Percentiles rank a stretch among this genome's conserved stretches.
Conservation (phyloP, 2,329 filamentous ascomycete genomes). For the Penicillium sp. region DNA sequence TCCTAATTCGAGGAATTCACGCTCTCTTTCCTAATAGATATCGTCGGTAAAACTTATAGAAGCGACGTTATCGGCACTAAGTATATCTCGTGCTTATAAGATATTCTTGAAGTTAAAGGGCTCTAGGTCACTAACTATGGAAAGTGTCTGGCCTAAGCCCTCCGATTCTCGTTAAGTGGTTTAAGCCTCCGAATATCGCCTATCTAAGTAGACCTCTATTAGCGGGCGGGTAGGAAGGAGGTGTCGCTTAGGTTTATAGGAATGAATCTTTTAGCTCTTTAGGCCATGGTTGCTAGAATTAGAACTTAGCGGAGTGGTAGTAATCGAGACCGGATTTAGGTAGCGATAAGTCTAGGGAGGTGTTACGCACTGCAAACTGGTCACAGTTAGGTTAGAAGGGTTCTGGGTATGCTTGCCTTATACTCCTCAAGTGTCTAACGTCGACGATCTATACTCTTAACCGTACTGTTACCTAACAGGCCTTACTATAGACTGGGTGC, state of each 20-base stretch:
- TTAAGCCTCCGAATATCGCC: background rate
- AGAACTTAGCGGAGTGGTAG: slow-evolving; percentile 3
- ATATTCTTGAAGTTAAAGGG: background rate
- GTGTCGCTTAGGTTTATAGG: slow-evolving; percentile 6
- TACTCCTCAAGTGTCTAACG: no score
- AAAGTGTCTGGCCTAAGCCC: background rate
- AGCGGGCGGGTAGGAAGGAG: slow-evolving; percentile 10
- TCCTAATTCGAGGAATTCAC: background rate
- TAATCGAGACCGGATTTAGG: slow-evolving; percentile 14
- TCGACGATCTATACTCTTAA: no score
- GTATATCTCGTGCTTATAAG: background rate
- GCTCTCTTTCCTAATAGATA: background rate
- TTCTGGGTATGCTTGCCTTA: no score
- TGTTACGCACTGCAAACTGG: no score
- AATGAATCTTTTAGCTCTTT: slow-evolving; percentile 2
- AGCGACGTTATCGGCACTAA: background rate
- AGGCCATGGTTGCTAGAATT: background rate
- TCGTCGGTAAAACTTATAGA: background rate
- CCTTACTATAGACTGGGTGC: no score
- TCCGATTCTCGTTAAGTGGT: background rate
- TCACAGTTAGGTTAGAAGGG: no score
- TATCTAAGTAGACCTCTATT: slow-evolving; percentile 9
- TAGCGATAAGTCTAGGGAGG: slow-evolving; percentile 2
- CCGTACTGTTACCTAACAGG: no score
- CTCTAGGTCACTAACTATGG: background rate